A percentile compares a stretch with the other conserved stretches of the same genome.
phyloP scores from a whole-genome alignment of 768 basidiomycete genomes.

The Suillus luteus region DNA sequence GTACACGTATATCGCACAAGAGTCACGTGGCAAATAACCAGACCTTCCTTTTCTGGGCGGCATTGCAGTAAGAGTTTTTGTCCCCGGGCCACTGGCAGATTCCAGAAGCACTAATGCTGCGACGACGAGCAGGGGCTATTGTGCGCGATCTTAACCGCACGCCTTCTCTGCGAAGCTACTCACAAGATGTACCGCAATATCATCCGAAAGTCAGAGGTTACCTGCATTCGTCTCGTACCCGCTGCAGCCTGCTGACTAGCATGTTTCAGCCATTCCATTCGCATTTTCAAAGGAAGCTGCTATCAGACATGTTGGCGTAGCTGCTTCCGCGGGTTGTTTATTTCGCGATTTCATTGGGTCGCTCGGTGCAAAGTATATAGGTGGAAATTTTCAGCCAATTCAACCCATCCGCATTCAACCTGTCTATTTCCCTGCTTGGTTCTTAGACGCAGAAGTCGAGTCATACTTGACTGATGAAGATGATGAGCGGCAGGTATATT shows the following conservation, averaged over 20 bases:
- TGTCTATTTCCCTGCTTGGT: slow-evolving; percentile 66
- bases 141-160: too few relatives aligned
- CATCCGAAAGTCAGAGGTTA: slow-evolving; percentile 44
- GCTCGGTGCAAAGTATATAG: slow-evolving; percentile 40
- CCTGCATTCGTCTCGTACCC: slow-evolving; percentile 10
- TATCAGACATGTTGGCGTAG: slow-evolving; percentile 38
- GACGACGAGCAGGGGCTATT: neutral
- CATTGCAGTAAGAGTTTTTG: too few relatives aligned
- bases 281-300: slow-evolving; percentile 47
- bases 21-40: slow-evolving; percentile 26
- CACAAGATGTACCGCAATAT: slow-evolving; percentile 24
- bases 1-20: slow-evolving; percentile 31
- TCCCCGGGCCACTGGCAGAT: too few relatives aligned
- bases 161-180: slow-evolving; percentile 21
- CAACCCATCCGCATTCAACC: slow-evolving; percentile 50
- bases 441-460: slow-evolving; percentile 55
- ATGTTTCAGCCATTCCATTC: slow-evolving; percentile 52
- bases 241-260: slow-evolving; percentile 14
- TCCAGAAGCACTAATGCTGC: slow-evolving; percentile 1
- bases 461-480: slow-evolving; percentile 16
- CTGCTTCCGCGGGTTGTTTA: slow-evolving; percentile 29
- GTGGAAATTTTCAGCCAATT: slow-evolving; percentile 40
- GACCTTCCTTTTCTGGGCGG: neutral
- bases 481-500: slow-evolving; percentile 5
- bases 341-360: slow-evolving; percentile 30